These are phyloP conservation scores for Margaritispora aquatica DNA, from an alignment of 495 filamentous ascomycete genomes.

Conservation along the genomic window DNA sequence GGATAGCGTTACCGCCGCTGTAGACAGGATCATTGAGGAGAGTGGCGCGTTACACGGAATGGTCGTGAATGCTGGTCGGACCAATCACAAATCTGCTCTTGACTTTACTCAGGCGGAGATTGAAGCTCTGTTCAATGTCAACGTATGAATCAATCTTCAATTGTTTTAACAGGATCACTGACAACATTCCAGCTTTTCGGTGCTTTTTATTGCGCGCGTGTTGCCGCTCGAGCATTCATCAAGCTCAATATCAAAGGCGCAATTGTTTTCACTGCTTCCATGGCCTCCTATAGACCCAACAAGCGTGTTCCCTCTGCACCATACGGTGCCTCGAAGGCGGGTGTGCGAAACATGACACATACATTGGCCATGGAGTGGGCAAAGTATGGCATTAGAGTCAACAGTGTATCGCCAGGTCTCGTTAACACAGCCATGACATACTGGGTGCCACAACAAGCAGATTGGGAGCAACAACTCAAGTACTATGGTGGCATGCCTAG, in stretches of 20 bases:
- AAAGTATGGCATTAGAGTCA: constrained; percentile 66
- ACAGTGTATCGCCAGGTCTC: constrained; percentile 70
- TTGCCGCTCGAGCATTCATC: constrained; percentile 7
- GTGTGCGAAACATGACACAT: constrained; percentile 77
- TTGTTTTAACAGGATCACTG: not conserved
- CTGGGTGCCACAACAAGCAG: constrained; percentile 42
- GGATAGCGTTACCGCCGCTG: constrained; percentile 4
- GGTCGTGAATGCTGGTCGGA: constrained; percentile 12
- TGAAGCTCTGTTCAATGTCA: constrained; percentile 7
- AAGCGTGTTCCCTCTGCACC: constrained; percentile 1
- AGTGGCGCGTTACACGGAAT: constrained; percentile 7
- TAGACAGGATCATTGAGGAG: constrained; percentile 10
- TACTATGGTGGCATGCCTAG: constrained; percentile 8
- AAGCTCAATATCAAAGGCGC: constrained; percentile 12
- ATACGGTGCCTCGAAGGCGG: constrained; percentile 86
- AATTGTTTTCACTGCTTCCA: constrained; percentile 18
- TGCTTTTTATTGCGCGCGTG: constrained; percentile 9
- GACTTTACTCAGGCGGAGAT: constrained; percentile 11
- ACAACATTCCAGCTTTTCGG: constrained; percentile 2
- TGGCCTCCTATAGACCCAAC: constrained; percentile 11
- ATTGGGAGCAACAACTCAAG: constrained; percentile 37
- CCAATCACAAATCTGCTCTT: constrained; percentile 12
- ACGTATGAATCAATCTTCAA: not conserved
- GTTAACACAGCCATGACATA: constrained; percentile 86
- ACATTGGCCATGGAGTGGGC: constrained; percentile 82